Percentiles rank a stretch among this genome's conserved stretches.
phyloP scores from a whole-genome alignment of 371 early-diverging fungal genomes.

The Conidiobolus coronatus region DNA sequence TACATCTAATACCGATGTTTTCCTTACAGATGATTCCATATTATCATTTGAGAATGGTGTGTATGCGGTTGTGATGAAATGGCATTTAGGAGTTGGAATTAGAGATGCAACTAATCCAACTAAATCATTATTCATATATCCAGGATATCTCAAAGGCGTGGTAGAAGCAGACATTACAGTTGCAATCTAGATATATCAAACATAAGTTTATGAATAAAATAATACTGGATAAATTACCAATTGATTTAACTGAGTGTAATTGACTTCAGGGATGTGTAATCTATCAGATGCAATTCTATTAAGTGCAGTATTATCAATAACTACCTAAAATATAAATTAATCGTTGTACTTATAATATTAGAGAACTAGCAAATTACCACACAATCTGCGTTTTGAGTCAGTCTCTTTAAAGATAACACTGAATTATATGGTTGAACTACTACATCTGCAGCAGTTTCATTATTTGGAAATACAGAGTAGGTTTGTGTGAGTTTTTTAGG shows the following conservation, averaged over 20 bases:
- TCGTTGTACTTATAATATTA: background rate
- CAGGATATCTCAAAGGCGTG: conserved; percentile 95
- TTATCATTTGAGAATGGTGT: conserved; percentile 95
- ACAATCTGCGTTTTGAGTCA: conserved; percentile 83
- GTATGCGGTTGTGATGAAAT: conserved; percentile 92
- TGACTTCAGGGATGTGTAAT: conserved; percentile 79
- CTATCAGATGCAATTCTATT: conserved; percentile 84
- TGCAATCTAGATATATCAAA: conserved; percentile 45
- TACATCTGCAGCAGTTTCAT: conserved; percentile 89
- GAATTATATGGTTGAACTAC: conserved; percentile 99
- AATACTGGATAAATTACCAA: conserved; percentile 25
- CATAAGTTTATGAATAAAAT: background rate
- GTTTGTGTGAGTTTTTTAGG: conserved; percentile 97
- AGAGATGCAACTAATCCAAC: conserved; percentile 83
- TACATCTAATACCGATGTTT: conserved; percentile 94
- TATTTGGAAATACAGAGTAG: conserved; percentile 99
- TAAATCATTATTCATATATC: conserved; percentile 97
- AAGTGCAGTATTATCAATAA: conserved; percentile 88
- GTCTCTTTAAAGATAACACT: conserved; percentile 76
- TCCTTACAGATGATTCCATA: conserved; percentile 74
- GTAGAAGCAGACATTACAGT: conserved; percentile 97
- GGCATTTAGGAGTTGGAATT: conserved; percentile 91
- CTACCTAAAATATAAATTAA: conserved; percentile 21
- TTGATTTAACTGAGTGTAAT: conserved; percentile 93
- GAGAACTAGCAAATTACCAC: conserved; percentile 30